A percentile compares a stretch with the other conserved stretches of the same genome.
phyloP scores from a whole-genome alignment of 768 basidiomycete species.

The Lentinula detonsa region DNA sequence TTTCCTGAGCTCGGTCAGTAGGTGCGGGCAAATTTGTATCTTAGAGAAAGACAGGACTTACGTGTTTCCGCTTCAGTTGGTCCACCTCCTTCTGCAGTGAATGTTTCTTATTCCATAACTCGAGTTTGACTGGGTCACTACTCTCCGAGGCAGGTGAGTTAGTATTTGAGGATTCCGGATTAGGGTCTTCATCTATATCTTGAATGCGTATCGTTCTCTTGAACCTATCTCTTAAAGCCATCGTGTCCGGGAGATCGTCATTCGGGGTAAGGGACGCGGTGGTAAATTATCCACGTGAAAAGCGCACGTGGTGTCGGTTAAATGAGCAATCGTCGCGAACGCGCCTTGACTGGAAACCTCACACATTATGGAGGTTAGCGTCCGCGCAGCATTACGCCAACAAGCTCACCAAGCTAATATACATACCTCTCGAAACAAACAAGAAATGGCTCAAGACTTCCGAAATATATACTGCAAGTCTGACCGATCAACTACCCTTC shows the following conservation, averaged over 20 bases:
- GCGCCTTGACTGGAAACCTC: background rate
- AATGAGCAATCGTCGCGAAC: background rate
- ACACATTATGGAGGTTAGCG: background rate
- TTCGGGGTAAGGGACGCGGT: background rate
- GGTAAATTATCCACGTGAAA: background rate
- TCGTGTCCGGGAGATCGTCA: background rate
- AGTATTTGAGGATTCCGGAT: background rate
- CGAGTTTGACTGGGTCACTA: background rate
- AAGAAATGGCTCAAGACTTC: background rate
- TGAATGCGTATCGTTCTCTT: background rate
- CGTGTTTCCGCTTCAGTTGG: conserved; percentile 4
- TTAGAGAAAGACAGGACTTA: background rate
- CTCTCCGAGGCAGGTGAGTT: background rate
- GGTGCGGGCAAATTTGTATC: no score
- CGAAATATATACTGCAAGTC: background rate
- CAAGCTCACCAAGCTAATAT: background rate
- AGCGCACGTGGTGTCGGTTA: background rate
- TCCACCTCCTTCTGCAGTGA: conserved; percentile 1
- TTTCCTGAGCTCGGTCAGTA: background rate
- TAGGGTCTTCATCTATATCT: background rate
- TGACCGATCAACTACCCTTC: background rate
- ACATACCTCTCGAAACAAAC: background rate
- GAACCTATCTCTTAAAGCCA: background rate
- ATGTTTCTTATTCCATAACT: conserved; percentile 1
- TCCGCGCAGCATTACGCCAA: background rate